Evolutionary conservation across 2,329 filamentous ascomycete species (phyloP), one percentile per base, ranked within the genome.

Genomic region (Rhynchosporium graminicola): DNA sequence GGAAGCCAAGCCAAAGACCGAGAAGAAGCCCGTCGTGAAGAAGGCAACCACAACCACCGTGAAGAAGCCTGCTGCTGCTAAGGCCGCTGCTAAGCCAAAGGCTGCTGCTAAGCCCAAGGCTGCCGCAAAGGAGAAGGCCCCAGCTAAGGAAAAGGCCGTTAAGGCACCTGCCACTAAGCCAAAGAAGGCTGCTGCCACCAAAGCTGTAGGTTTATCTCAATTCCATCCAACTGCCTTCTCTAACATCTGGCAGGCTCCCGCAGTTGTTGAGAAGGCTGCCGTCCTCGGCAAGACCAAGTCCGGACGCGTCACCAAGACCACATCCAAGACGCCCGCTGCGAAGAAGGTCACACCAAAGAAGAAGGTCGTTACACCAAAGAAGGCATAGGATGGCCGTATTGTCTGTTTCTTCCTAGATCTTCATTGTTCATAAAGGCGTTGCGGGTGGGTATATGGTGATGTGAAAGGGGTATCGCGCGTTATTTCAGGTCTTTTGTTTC

Each of bases 201-300:
- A 69, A 60, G 54, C 64, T 62, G 70, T 72, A 68, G 70, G 71
- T 69, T 47, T 29, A 57, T 62, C 42, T 64, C 38, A 8, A 33
- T 12, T 5, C 8, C 12, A 2, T 10, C 9, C 20, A 13, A 36
- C 28, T 20, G 42, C 12, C 3, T 36, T 42, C 57, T 10, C 67
- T 70, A 69, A 70, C 67, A 60, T 71, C 33, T 69, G 68, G 42
- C 68, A 86, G 83, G 85, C 86, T 31, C 85, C 87, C 62, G 87
- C 87, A 68, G 80, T 89, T 56, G 82, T 84, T 63, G 84, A 88
- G 63, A 82, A 86, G 74, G 80, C 83, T 65, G 82, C 84, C 69
- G 82, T 87, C 40, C 77, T 88, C 42, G 80, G 82, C 73, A 90
- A 87, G 81, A 90, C 88, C 75, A 90, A 89, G 81, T 88, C 87